Base-by-base conservation (phyloP, 1,284 basidiomycete genomes). In the Coniophora puteana region DNA sequence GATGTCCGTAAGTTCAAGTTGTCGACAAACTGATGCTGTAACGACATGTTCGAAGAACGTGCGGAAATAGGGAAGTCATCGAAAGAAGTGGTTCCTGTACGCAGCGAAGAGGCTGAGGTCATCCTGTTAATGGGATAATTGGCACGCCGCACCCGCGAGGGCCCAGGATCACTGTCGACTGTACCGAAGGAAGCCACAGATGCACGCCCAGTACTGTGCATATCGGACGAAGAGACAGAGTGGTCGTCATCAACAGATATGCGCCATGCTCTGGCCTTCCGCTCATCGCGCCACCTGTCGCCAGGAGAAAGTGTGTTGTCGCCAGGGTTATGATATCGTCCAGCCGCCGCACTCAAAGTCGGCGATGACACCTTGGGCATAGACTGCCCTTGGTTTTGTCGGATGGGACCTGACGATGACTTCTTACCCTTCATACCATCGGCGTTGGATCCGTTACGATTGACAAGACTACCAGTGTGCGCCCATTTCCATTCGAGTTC, bases 211-310 rank as follows among this genome's bases (percentile, higher is more conserved):
- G 84, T 69, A 51, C 84, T 88, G 50, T 82, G 81, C 22, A 89
- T 69, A 52, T 91, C 89, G 28, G 88, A 88, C 24, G 88, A 91
- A 41, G 88, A 89, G 76, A 89, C 86, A 30, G 89, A 92, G 62
- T 90, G 89, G 61, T 92, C 89, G 59, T 93, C 90, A 59, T 93
- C 90, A 50, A 78, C 83, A 54, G 90, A 86, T 57, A 85, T 74
- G 57, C 86, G 78, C 51, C 91, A 78, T 45, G 83, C 86, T 68
- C 93, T 93, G 40, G 79, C 57, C 56, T 78, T 65, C 37, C 89
- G 76, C 55, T 87, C 78, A 44, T 71, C 71, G 44, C 52, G 65
- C 56, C 74, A 72, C 70, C 77, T 76, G 41, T 79, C 78, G 34
- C 63, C 52, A 21, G 63, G 54, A 54, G 65, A 49, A 43, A 62